phyloP scores from a whole-genome alignment of 2,329 filamentous ascomycete species.

The Fusarium devonianum region DNA sequence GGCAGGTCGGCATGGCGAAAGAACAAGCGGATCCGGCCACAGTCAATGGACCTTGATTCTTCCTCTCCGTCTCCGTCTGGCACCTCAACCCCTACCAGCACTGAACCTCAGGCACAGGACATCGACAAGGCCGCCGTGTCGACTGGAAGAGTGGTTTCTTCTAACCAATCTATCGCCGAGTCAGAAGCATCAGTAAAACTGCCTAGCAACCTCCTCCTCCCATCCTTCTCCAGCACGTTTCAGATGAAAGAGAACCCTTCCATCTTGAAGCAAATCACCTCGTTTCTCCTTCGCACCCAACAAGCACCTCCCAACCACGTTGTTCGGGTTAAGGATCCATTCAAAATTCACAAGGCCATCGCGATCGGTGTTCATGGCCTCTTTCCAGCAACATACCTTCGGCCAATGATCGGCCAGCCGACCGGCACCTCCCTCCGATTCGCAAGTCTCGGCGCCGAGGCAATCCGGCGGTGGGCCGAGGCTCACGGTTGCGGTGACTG shows the following conservation, averaged over 20 bases:
- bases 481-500: constrained; percentile 74
- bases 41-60: constrained; percentile 57
- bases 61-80: constrained; percentile 42
- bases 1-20: constrained; percentile 49
- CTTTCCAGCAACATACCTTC: constrained; percentile 85
- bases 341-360: constrained; percentile 81
- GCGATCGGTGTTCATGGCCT: constrained; percentile 95
- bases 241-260: constrained; percentile 71
- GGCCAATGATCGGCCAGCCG: constrained; percentile 91
- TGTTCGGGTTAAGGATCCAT: constrained; percentile 71
- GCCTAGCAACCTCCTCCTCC: constrained; percentile 70
- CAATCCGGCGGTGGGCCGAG: constrained; percentile 84
- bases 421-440: constrained; percentile 96
- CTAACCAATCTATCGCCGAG: constrained; percentile 46
- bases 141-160: constrained; percentile 26
- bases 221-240: constrained; percentile 74
- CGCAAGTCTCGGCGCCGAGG: constrained; percentile 82
- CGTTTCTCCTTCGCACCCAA: constrained; percentile 63
- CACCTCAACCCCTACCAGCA: constrained; percentile 33
- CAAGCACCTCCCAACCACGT: constrained; percentile 73
- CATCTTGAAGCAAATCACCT: constrained; percentile 70
- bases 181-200: constrained; percentile 55
- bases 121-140: constrained; percentile 9
- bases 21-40: constrained; percentile 55
- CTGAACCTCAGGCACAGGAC: constrained; percentile 27